Base-by-base conservation (phyloP, 305 asterid species). In the Rubia tinctorum region DNA sequence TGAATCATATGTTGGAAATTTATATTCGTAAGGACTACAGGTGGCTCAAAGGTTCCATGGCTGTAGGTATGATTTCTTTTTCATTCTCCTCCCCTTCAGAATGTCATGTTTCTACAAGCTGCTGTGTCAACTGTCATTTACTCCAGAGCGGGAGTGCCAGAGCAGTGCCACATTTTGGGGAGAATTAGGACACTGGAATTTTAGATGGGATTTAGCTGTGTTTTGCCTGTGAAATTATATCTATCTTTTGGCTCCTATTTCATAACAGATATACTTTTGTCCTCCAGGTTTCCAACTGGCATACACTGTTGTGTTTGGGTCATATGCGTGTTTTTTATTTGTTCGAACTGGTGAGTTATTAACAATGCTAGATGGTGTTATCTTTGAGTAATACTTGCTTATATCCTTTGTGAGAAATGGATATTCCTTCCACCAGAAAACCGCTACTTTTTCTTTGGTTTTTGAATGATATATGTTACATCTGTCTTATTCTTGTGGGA, bases 241-340 rank as follows among this genome's bases (percentile, higher is more conserved):
- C 34, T 13, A 40, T 23, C 10, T 40, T 40, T 25, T 27, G 6
- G 37, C 53, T 55, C 25, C 71, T 61, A 7, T 51, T 22, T 47
- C 22, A 49, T 1, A 22, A 37, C 27, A n/a, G 34, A 65, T 37
- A 0, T 37, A 5, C 60, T 79, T 72, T 43, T 42, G 27, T 76
- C 53, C 75, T 79, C 76, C 87, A 94, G 99, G 96, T 80, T 86
- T 92, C 86, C 99, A 92, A 86, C 88, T 92, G 63, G 94, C 91
- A 73, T 95, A 95, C 88, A 95, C 98, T 37, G 91, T 92, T 77
- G 80, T 95, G 75, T 90, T 95, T 22, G 86, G 88, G 43, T 75
- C 83, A n/a, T 84, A 80, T 61, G 83, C 86, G 18, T 82, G 84
- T 9, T 84, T 80, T 80, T 73, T 82, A 72, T 76, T 76, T 60